Evolutionary conservation across 495 filamentous ascomycete species (phyloP).

Genomic region (Neurospora tetrasperma): DNA sequence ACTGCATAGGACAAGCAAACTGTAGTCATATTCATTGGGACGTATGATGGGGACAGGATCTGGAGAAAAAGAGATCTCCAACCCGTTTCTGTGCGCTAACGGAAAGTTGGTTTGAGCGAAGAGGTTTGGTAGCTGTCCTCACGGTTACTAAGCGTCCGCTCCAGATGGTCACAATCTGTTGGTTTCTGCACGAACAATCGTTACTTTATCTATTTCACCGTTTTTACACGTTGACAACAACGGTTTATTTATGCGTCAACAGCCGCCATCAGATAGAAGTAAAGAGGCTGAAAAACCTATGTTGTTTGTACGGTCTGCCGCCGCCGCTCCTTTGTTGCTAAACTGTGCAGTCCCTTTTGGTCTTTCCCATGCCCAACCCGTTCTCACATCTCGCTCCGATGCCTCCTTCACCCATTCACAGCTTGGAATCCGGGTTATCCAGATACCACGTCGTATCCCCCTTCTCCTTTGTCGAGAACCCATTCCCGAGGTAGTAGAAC

Average conservation of each 20-base stretch:
- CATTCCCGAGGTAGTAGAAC: constrained; percentile 40
- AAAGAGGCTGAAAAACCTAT: not conserved
- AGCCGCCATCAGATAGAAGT: not conserved
- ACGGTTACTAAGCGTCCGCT: not conserved
- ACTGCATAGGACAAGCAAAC: not conserved
- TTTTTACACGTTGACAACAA: not conserved
- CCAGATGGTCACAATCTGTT: not conserved
- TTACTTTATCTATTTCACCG: not conserved
- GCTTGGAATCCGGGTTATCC: constrained; percentile 13
- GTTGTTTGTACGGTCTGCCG: not conserved
- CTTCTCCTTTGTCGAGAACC: constrained; percentile 33
- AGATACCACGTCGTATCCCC: constrained; percentile 37
- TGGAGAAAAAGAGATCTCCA: too few species aligned
- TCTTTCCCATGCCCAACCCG: not conserved
- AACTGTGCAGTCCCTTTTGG: not conserved
- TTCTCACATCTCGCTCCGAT: not conserved
- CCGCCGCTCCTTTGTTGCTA: not conserved
- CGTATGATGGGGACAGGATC: not conserved
- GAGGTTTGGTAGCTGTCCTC: not conserved
- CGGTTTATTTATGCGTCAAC: not conserved
- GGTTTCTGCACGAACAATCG: not conserved
- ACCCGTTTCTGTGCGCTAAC: not conserved
- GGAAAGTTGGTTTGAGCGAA: not conserved
- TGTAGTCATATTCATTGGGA: not conserved
- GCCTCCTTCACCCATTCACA: not conserved